Conservation (phyloP, 164 flowering plant genomes). For the Macadamia tetraphylla region DNA sequence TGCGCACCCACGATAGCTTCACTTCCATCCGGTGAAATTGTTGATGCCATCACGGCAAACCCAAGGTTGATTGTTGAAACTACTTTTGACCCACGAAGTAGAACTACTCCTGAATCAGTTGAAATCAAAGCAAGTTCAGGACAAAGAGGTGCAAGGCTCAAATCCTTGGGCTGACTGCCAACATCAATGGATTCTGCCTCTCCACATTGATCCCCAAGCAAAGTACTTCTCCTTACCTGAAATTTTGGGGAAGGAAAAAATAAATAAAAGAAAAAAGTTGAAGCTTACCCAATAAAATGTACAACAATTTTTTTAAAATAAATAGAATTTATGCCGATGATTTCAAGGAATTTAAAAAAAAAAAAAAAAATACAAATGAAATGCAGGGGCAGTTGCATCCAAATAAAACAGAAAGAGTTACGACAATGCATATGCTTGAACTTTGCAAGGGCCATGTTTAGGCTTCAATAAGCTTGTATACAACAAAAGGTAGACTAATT, state of each 20-base stretch:
- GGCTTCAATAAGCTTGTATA: no score
- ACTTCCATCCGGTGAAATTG: conserved; percentile 80
- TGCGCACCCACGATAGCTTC: conserved; percentile 93
- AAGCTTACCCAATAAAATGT: neutral
- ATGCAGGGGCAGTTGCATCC: no score
- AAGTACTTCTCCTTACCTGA: conserved; percentile 69
- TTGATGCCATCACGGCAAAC: conserved; percentile 68
- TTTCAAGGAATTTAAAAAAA: no score
- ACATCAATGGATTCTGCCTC: conserved; percentile 61
- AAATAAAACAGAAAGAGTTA: no score
- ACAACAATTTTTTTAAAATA: no score
- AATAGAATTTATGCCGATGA: no score
- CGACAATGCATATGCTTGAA: no score
- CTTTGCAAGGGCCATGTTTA: no score
- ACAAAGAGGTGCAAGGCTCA: conserved; percentile 50
- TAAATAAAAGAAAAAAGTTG: no score
- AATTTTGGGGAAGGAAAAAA: neutral
- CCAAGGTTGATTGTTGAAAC: conserved; percentile 68
- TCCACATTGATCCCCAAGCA: conserved; percentile 69
- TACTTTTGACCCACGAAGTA: conserved; percentile 65
- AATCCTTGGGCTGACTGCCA: conserved; percentile 85
- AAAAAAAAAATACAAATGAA: no score
- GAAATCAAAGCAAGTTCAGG: conserved; percentile 74
- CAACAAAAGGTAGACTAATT: no score
- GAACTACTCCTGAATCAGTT: conserved; percentile 70